Evolutionary conservation across 139 green algal genomes (phyloP).

Genomic region (Chlorella sp.): DNA sequence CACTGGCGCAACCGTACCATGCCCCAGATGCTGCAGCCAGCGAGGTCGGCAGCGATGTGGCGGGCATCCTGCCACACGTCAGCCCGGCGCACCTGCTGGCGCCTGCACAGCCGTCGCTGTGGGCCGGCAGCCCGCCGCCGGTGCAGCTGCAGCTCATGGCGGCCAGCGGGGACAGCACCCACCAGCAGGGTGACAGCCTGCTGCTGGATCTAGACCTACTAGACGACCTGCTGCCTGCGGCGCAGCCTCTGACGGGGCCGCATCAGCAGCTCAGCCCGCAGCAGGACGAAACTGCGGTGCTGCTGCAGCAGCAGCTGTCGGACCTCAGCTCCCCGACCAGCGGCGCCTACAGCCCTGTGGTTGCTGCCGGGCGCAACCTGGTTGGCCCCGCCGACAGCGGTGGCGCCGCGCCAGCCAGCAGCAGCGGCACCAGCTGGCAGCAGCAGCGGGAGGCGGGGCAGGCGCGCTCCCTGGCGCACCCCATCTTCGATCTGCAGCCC

Average conservation of each 20-base stretch:
- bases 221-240: no score
- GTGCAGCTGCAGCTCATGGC: background rate
- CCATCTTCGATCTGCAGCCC: slow-evolving; percentile 22
- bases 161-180: background rate
- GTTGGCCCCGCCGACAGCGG: background rate
- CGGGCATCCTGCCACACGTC: background rate
- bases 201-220: no score
- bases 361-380: background rate
- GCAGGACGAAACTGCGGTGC: background rate
- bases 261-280: background rate
- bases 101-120: background rate
- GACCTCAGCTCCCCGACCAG: background rate
- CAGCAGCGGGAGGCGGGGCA: background rate
- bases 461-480: background rate
- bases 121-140: background rate
- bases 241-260: background rate
- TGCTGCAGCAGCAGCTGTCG: background rate
- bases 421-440: slow-evolving; percentile 3
- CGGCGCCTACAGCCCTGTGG: background rate
- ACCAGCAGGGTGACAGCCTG: background rate
- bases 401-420: background rate
- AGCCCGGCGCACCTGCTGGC: slow-evolving; percentile 19
- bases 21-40: background rate
- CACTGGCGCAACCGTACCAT: background rate
- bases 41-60: background rate